Conservation (phyloP, 257 asterid species). For the Rehmannia glutinosa region DNA sequence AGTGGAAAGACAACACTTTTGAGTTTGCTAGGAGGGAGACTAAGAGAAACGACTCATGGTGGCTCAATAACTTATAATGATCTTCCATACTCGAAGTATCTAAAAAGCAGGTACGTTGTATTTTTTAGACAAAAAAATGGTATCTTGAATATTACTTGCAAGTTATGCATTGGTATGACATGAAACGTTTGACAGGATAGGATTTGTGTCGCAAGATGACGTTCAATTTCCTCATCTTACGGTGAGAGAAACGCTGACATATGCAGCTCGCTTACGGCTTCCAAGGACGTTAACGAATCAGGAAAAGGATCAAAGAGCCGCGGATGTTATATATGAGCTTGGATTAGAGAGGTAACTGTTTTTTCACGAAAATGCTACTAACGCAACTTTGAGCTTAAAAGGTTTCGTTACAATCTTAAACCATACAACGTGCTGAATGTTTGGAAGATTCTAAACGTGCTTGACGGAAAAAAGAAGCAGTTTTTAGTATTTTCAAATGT, state of each 20-base stretch:
- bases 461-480: too few species aligned
- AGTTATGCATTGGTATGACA: background rate
- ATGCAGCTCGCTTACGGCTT: constrained; percentile 80
- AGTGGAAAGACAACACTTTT: constrained; percentile 91
- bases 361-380: background rate
- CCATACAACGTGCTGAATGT: too few species aligned
- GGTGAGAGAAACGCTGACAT: constrained; percentile 72
- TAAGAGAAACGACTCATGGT: constrained; percentile 41
- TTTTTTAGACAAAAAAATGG: too few species aligned
- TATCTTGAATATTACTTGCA: too few species aligned
- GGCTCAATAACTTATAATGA: constrained; percentile 75
- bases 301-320: constrained; percentile 73
- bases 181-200: constrained; percentile 59
- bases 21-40: constrained; percentile 82
- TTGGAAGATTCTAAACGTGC: too few species aligned
- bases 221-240: constrained; percentile 95
- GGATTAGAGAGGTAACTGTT: constrained; percentile 68
- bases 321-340: constrained; percentile 72
- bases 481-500: too few species aligned
- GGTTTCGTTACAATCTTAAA: background rate
- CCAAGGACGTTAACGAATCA: constrained; percentile 61
- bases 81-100: constrained; percentile 71
- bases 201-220: constrained; percentile 98
- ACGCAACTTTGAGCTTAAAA: background rate
- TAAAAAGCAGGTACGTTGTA: constrained; percentile 87